Evolutionary conservation across 2,329 filamentous ascomycete species (phyloP).

Genomic region (Bipolaris sorokiniana): DNA sequence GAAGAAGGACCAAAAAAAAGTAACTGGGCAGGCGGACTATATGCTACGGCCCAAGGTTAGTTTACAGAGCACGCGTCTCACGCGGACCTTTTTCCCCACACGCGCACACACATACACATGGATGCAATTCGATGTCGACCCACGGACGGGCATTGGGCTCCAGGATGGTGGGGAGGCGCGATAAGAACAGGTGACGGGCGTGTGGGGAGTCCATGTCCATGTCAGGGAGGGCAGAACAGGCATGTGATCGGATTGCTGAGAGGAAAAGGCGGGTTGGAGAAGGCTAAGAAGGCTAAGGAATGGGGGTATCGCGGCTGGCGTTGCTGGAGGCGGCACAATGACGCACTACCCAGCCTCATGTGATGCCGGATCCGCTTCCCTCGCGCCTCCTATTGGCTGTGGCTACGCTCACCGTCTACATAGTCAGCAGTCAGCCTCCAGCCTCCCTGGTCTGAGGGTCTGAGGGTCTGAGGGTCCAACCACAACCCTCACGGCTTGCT

Average conservation of each 20-base stretch:
- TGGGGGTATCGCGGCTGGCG: conserved; percentile 14
- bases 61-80: conserved; percentile 13
- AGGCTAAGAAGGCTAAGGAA: not conserved
- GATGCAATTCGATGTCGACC: not conserved
- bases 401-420: conserved; percentile 5
- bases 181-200: conserved; percentile 27
- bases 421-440: not conserved
- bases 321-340: conserved; percentile 8
- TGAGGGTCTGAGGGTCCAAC: no score
- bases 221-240: conserved; percentile 1
- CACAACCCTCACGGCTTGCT: not conserved
- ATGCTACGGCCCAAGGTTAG: conserved; percentile 2
- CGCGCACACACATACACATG: not conserved
- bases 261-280: not conserved
- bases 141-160: conserved; percentile 7
- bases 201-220: conserved; percentile 20
- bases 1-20: not conserved
- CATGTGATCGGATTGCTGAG: conserved; percentile 5
- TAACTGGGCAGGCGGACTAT: not conserved
- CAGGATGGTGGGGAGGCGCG: conserved; percentile 18
- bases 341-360: conserved; percentile 13
- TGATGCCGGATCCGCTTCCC: conserved; percentile 1
- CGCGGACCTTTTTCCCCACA: conserved; percentile 15
- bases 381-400: conserved; percentile 2
- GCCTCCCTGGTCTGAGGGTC: not conserved